Conservation (phyloP, 1,284 basidiomycete species). For the Irpex rosettiformis region DNA sequence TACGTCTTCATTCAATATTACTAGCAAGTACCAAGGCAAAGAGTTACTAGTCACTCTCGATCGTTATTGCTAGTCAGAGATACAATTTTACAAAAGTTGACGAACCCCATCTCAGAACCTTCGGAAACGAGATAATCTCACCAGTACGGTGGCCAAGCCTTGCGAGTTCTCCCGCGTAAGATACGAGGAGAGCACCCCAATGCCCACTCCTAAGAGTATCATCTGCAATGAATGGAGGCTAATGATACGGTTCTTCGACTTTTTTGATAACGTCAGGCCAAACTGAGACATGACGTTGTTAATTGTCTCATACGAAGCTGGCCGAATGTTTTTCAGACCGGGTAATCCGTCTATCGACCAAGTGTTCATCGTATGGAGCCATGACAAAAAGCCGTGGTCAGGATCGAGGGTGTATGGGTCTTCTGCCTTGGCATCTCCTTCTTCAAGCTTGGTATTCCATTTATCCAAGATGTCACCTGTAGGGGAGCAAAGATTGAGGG, state of each 20-base stretch:
- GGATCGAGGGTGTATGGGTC: conserved; percentile 8
- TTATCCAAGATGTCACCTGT: conserved; percentile 4
- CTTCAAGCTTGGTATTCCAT: conserved; percentile 3
- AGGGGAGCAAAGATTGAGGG: not conserved
- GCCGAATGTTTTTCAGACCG: conserved; percentile 5
- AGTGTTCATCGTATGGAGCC: conserved; percentile 9
- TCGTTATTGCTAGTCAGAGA: too few species aligned
- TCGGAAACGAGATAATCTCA: too few species aligned
- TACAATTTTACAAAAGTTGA: too few species aligned
- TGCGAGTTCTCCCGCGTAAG: not conserved
- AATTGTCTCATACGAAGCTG: not conserved
- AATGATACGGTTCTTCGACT: not conserved
- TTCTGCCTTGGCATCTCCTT: conserved; percentile 2
- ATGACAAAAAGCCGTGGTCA: conserved; percentile 6
- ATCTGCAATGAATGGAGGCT: not conserved
- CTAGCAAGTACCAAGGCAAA: too few species aligned
- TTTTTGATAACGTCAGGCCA: conserved; percentile 1
- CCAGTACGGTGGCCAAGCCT: too few species aligned
- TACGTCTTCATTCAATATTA: not conserved
- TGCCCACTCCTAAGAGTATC: conserved; percentile 1
- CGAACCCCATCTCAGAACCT: too few species aligned
- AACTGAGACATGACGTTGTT: conserved; percentile 4
- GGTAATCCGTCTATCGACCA: conserved; percentile 15
- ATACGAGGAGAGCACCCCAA: not conserved
- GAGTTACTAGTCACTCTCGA: too few species aligned